A percentile compares a stretch with the other conserved stretches of the same genome.
Evolutionary conservation across 2,329 filamentous ascomycete species (phyloP).

Genomic region (Xylariales sp.): DNA sequence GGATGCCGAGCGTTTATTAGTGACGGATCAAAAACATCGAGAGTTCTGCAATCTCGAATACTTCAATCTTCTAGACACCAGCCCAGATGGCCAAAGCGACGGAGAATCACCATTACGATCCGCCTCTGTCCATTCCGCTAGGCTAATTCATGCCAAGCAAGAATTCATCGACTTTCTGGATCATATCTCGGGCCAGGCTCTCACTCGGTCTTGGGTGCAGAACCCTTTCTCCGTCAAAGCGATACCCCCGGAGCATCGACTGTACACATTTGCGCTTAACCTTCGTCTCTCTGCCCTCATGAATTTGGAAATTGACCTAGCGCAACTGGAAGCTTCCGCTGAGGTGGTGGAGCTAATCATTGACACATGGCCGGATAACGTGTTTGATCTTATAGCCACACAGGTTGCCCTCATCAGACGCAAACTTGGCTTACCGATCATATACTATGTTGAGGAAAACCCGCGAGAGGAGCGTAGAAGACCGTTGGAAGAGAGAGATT

Average conservation of each 20-base stretch:
- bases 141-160: slow-evolving; percentile 68
- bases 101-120: slow-evolving; percentile 52
- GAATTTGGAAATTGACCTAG: slow-evolving; percentile 61
- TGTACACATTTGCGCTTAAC: slow-evolving; percentile 70
- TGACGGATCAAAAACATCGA: slow-evolving; percentile 66
- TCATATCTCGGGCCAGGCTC: slow-evolving; percentile 64
- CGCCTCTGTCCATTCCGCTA: slow-evolving; percentile 65
- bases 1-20: slow-evolving; percentile 67
- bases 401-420: slow-evolving; percentile 69
- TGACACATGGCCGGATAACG: slow-evolving; percentile 65
- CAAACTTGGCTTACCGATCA: slow-evolving; percentile 66
- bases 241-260: slow-evolving; percentile 67
- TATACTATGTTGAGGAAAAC: slow-evolving; percentile 66
- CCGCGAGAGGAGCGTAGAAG: slow-evolving; percentile 57
- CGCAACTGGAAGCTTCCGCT: slow-evolving; percentile 66
- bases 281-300: slow-evolving; percentile 71
- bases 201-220: slow-evolving; percentile 64
- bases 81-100: slow-evolving; percentile 48
- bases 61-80: slow-evolving; percentile 70
- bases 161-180: slow-evolving; percentile 71
- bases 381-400: slow-evolving; percentile 62
- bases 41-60: slow-evolving; percentile 77
- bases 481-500: slow-evolving; percentile 53
- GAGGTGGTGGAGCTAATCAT: slow-evolving; percentile 71
- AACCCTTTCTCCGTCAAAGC: slow-evolving; percentile 71